Percentiles rank a stretch among this genome's conserved stretches.
These are phyloP conservation scores for Dichotomocladium elegans DNA, from an alignment of 371 early-diverging fungal species.

Conservation along the genomic window DNA sequence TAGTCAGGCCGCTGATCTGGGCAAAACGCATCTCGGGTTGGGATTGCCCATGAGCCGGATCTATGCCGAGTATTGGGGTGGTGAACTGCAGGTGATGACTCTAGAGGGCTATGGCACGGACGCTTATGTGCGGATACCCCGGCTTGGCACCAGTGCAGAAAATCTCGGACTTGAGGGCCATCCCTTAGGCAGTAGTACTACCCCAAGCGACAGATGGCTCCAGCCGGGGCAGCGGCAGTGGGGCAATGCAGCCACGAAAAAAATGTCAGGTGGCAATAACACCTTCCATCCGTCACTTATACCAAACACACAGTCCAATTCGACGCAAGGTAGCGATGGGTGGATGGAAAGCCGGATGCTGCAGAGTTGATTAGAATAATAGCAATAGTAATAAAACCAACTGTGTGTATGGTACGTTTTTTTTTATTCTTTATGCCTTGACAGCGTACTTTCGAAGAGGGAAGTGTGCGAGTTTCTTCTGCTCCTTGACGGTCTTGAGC, in stretches of 20 bases:
- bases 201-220: neutral
- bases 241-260: too few species aligned
- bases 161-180: constrained; percentile 38
- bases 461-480: constrained; percentile 83
- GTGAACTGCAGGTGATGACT: constrained; percentile 64
- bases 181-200: neutral
- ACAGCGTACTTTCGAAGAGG: constrained; percentile 82
- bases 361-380: constrained; percentile 7
- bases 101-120: constrained; percentile 89
- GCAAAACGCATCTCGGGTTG: constrained; percentile 64
- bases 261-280: too few species aligned
- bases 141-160: constrained; percentile 66
- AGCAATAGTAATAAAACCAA: too few species aligned
- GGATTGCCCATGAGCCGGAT: constrained; percentile 84
- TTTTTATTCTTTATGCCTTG: constrained; percentile 72
- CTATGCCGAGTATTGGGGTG: constrained; percentile 87
- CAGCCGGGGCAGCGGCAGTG: neutral
- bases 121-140: constrained; percentile 75
- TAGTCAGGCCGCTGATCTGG: constrained; percentile 23
- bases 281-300: too few species aligned
- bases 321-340: neutral
- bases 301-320: neutral
- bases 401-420: too few species aligned
- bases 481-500: constrained; percentile 70
- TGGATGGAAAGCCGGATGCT: constrained; percentile 10